Evolutionary conservation across 257 asterid species (phyloP).

Genomic region (Jaltomata sinuosa): DNA sequence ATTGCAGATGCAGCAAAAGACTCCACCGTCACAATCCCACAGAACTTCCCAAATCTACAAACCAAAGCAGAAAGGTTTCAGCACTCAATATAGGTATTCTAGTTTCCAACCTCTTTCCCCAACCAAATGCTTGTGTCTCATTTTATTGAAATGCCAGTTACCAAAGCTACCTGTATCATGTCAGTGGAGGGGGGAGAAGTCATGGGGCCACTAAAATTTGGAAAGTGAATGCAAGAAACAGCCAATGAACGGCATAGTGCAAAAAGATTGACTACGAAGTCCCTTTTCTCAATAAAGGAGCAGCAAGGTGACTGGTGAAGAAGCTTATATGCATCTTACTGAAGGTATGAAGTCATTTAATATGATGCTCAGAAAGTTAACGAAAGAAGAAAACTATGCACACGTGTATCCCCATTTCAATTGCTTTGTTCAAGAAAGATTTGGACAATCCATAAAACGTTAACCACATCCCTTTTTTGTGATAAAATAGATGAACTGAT

Average conservation of each 20-base stretch:
- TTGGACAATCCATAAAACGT: not conserved
- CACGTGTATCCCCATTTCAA: not conserved
- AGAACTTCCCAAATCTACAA: constrained; percentile 74
- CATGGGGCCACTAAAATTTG: not conserved
- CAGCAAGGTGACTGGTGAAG: not conserved
- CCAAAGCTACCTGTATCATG: not conserved
- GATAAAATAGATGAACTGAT: not conserved
- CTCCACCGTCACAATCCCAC: constrained; percentile 80
- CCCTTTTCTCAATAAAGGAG: not conserved
- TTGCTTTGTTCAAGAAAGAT: not conserved
- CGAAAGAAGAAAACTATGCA: not conserved
- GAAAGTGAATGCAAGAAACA: not conserved
- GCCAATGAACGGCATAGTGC: not conserved
- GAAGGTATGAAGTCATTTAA: not conserved
- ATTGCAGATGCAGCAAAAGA: constrained; percentile 96
- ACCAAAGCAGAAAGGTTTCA: not conserved
- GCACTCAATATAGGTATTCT: not conserved
- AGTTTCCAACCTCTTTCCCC: not conserved
- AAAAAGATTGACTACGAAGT: not conserved
- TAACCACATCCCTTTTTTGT: not conserved
- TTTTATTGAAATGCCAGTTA: not conserved
- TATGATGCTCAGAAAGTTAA: not conserved
- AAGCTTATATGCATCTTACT: not conserved
- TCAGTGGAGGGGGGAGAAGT: too few species aligned
- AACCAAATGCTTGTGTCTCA: not conserved